phyloP scores from a whole-genome alignment of 257 asterid genomes.

The Lycium ferocissimum region DNA sequence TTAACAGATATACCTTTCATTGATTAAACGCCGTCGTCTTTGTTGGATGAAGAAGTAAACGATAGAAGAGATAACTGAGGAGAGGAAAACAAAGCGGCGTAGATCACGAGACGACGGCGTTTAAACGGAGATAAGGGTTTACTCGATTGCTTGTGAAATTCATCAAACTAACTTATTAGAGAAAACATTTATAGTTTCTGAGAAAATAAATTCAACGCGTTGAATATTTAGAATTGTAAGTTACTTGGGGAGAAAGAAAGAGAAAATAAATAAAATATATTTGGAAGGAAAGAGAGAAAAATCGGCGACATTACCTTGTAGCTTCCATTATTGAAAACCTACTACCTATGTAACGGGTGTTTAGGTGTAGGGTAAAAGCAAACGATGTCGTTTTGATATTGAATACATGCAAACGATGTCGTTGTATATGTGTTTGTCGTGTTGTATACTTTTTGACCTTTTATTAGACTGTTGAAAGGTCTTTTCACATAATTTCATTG shows the following conservation, averaged over 20 bases:
- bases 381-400: background rate
- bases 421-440: background rate
- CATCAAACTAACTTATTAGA: background rate
- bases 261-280: background rate
- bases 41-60: background rate
- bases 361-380: background rate
- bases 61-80: background rate
- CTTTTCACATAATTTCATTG: no score
- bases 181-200: background rate
- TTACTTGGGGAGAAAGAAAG: slow-evolving; percentile 38
- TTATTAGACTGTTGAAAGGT: background rate
- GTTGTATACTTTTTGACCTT: background rate
- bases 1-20: slow-evolving; percentile 31
- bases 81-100: background rate
- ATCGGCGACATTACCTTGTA: slow-evolving; percentile 35
- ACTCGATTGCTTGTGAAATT: background rate
- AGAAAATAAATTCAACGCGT: background rate
- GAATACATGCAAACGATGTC: background rate
- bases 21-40: slow-evolving; percentile 36
- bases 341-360: background rate
- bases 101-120: slow-evolving; percentile 32
- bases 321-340: slow-evolving; percentile 15
- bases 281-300: slow-evolving; percentile 23
- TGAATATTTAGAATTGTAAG: background rate
- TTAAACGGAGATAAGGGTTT: background rate